phyloP scores from a whole-genome alignment of 1,284 basidiomycete genomes.

The Marasmius fiardii region DNA sequence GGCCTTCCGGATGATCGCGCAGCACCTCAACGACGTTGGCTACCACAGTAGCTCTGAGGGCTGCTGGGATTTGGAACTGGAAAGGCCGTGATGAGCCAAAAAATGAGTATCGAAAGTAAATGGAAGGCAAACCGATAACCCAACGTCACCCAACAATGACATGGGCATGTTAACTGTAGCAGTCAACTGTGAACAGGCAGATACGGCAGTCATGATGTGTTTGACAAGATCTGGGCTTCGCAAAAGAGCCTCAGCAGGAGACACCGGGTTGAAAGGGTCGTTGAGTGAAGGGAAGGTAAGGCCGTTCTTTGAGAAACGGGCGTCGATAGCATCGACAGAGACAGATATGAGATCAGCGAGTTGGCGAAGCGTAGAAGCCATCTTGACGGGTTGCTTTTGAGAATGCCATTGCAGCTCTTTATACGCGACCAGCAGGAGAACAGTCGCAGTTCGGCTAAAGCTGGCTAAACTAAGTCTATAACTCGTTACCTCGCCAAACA shows the following conservation, averaged over 20 bases:
- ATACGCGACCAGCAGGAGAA: background rate
- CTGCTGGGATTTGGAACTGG: conserved; percentile 20
- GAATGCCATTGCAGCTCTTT: background rate
- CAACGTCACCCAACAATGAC: conserved; percentile 17
- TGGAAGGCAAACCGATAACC: conserved; percentile 15
- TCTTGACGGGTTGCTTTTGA: background rate
- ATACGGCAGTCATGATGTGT: conserved; percentile 20
- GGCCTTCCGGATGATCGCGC: conserved; percentile 29
- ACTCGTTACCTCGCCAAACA: too few relatives aligned
- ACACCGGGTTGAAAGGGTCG: conserved; percentile 17
- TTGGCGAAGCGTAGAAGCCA: background rate
- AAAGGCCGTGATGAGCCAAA: background rate
- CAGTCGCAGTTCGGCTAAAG: background rate
- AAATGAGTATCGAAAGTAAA: too few relatives aligned
- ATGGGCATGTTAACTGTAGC: conserved; percentile 23
- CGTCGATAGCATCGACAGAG: conserved; percentile 16
- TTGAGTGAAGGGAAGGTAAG: conserved; percentile 18
- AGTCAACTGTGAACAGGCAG: conserved; percentile 28
- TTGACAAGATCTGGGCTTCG: conserved; percentile 16
- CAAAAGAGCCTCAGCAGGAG: conserved; percentile 17
- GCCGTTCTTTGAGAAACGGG: conserved; percentile 10
- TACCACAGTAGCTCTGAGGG: conserved; percentile 24
- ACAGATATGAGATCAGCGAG: conserved; percentile 1
- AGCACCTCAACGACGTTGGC: conserved; percentile 31
- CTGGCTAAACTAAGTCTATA: background rate